These are phyloP conservation scores for Tillandsia leiboldiana DNA, from an alignment of 176 grass and related monocot species.

Conservation along the genomic window DNA sequence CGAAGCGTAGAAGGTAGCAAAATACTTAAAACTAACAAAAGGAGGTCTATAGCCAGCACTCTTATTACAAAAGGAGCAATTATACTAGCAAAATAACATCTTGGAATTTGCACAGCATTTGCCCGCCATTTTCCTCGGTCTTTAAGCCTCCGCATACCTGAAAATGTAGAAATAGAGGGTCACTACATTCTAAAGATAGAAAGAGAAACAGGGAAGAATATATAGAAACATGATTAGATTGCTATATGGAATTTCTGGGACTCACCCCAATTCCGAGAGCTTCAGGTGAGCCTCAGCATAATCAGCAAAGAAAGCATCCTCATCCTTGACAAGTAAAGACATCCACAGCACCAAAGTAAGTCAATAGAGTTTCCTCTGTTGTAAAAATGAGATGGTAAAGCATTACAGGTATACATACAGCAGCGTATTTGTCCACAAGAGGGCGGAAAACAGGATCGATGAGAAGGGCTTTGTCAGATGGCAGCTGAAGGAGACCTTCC, in stretches of 20 bases:
- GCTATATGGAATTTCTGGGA: conserved; percentile 2
- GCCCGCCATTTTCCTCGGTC: too few species aligned
- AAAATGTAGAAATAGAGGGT: conserved; percentile 8
- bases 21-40: too few species aligned
- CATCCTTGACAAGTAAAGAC: conserved; percentile 29
- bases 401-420: conserved; percentile 24
- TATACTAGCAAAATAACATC: too few species aligned
- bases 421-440: conserved; percentile 81
- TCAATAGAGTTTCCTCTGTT: not conserved
- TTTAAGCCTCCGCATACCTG: conserved; percentile 66
- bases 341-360: not conserved
- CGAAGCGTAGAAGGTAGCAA: too few species aligned
- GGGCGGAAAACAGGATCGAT: conserved; percentile 60
- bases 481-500: conserved; percentile 75
- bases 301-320: conserved; percentile 85
- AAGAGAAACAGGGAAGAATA: not conserved
- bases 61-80: too few species aligned
- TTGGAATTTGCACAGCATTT: too few species aligned
- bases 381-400: not conserved
- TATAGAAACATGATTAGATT: not conserved
- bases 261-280: conserved; percentile 80
- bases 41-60: too few species aligned
- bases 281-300: conserved; percentile 73
- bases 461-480: conserved; percentile 70
- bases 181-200: not conserved